These are phyloP conservation scores for Spatholobus suberectus DNA, from an alignment of 306 rosid species.

Conservation along the genomic window DNA sequence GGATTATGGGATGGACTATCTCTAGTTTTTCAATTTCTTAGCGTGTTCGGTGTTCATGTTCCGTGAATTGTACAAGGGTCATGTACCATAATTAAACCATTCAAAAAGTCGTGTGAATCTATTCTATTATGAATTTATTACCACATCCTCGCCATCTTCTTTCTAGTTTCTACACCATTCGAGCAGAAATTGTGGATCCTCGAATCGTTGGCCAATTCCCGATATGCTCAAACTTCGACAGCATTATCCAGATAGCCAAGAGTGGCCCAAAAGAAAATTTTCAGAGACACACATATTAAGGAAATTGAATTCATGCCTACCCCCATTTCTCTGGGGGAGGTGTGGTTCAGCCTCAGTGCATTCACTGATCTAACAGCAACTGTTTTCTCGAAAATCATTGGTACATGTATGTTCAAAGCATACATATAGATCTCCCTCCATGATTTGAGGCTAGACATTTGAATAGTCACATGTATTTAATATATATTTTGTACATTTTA, in stretches of 20 bases:
- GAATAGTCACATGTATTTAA: no score
- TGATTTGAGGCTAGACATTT: no score
- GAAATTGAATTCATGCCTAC: conserved; percentile 24
- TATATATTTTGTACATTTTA: no score
- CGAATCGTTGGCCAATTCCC: neutral
- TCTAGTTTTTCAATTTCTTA: conserved; percentile 10
- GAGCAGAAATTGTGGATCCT: neutral
- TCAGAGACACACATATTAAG: neutral
- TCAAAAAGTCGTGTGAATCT: neutral
- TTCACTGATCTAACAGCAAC: neutral
- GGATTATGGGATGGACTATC: neutral
- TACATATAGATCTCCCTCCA: no score
- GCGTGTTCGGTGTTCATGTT: neutral
- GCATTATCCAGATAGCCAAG: neutral
- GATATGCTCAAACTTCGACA: conserved; percentile 10
- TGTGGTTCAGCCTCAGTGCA: neutral
- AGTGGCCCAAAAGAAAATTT: neutral
- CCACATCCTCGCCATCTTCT: neutral
- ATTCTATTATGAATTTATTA: neutral
- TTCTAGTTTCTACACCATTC: neutral
- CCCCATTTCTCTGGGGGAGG: neutral
- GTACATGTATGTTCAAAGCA: neutral
- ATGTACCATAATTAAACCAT: conserved; percentile 22
- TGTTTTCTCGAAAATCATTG: neutral
- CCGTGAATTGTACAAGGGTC: conserved; percentile 12